phyloP scores from a whole-genome alignment of 768 basidiomycete species.

The Lactarius quietus region DNA sequence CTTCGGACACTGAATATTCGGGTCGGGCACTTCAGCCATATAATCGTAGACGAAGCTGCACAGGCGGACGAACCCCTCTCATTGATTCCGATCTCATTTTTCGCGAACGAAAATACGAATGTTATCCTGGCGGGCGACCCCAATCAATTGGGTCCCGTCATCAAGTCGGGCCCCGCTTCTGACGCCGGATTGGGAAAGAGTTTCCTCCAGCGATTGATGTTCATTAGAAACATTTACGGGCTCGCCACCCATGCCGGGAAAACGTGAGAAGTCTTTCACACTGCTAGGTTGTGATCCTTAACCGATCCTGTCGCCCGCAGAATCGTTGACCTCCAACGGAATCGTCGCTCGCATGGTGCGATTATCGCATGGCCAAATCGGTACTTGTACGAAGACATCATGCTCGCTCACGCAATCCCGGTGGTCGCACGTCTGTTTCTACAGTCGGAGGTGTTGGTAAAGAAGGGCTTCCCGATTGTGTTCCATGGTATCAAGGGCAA shows the following conservation, averaged over 20 bases:
- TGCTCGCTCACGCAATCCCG: slow-evolving; percentile 32
- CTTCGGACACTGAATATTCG: slow-evolving; percentile 46
- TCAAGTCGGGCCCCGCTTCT: slow-evolving; percentile 32
- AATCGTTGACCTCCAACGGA: slow-evolving; percentile 22
- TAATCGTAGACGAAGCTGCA: slow-evolving; percentile 64
- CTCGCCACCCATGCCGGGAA: slow-evolving; percentile 26
- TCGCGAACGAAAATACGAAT: slow-evolving; percentile 35
- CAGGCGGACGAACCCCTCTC: slow-evolving; percentile 59
- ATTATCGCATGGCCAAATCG: slow-evolving; percentile 57
- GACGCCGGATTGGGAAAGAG: slow-evolving; percentile 34
- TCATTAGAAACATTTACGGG: slow-evolving; percentile 31
- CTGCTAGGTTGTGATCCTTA: background rate
- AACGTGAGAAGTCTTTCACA: slow-evolving; percentile 29
- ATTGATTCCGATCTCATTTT: slow-evolving; percentile 41
- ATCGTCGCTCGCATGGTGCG: slow-evolving; percentile 29
- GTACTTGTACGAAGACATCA: slow-evolving; percentile 37
- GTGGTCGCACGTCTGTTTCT: slow-evolving; percentile 30
- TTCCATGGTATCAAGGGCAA: slow-evolving; percentile 36
- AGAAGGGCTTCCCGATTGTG: slow-evolving; percentile 32
- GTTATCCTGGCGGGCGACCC: slow-evolving; percentile 40
- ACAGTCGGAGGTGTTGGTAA: slow-evolving; percentile 32
- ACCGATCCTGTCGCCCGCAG: slow-evolving; percentile 22
- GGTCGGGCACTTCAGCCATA: slow-evolving; percentile 55
- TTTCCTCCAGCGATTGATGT: slow-evolving; percentile 38
- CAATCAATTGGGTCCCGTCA: slow-evolving; percentile 39